A percentile compares a stretch with the other conserved stretches of the same genome.
phyloP scores from a whole-genome alignment of 441 rosid genomes.

The Corymbia calophylla region DNA sequence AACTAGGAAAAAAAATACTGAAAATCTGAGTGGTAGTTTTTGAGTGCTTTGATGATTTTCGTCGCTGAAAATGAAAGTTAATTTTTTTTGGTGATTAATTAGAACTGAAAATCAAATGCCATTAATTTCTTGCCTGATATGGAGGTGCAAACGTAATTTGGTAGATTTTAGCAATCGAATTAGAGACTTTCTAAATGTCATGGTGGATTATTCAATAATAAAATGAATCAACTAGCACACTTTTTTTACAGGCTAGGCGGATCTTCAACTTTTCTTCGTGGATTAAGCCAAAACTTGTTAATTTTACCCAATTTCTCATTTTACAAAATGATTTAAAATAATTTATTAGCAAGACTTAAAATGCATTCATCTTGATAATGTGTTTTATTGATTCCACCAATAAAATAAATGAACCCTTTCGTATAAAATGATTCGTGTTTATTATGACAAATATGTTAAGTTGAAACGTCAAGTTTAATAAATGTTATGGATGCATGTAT shows the following conservation, averaged over 20 bases:
- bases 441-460: background rate
- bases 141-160: background rate
- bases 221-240: too few species aligned
- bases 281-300: background rate
- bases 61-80: too few species aligned
- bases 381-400: too few species aligned
- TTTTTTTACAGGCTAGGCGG: background rate
- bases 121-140: background rate
- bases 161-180: background rate
- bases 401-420: fast-evolving
- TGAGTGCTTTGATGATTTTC: background rate
- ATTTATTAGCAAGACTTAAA: background rate
- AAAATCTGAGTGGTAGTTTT: too few species aligned
- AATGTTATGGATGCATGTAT: background rate
- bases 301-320: background rate
- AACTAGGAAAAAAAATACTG: background rate
- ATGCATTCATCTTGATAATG: background rate
- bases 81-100: background rate
- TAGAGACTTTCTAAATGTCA: background rate
- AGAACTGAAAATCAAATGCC: background rate
- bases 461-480: background rate
- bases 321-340: background rate
- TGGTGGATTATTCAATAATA: too few species aligned
- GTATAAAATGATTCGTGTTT: fast-evolving
- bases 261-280: background rate